Conservation (phyloP, 495 filamentous ascomycete species). For the Rhypophila decipiens region DNA sequence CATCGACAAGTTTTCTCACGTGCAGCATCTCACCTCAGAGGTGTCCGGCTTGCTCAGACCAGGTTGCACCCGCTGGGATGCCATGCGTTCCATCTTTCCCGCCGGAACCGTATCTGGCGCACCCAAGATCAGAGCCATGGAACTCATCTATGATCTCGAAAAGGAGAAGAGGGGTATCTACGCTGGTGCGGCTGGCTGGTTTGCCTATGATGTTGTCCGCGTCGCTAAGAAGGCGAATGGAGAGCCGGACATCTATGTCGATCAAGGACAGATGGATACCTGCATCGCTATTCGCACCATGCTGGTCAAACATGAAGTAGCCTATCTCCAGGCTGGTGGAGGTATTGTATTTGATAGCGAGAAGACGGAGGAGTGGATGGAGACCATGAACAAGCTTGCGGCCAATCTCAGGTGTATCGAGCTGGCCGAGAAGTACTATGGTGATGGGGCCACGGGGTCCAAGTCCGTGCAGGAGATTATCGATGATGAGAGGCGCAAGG, state of each 20-base stretch:
- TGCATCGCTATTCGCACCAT: conserved; percentile 98
- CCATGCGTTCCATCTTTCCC: conserved; percentile 92
- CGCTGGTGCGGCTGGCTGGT: conserved; percentile 95
- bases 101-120: conserved; percentile 92
- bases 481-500: conserved; percentile 29
- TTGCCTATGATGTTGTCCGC: conserved; percentile 55
- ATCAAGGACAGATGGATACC: conserved; percentile 91
- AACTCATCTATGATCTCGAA: conserved; percentile 92
- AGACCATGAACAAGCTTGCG: conserved; percentile 94
- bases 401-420: conserved; percentile 84
- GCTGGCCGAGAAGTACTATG: conserved; percentile 70
- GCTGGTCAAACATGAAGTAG: conserved; percentile 84
- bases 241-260: not conserved
- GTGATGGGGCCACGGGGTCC: conserved; percentile 13
- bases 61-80: conserved; percentile 87
- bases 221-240: conserved; percentile 29
- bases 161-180: conserved; percentile 91
- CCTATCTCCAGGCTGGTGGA: conserved; percentile 92
- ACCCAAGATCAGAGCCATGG: conserved; percentile 94
- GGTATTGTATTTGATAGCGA: conserved; percentile 97
- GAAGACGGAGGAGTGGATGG: conserved; percentile 87
- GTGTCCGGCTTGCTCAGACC: conserved; percentile 79
- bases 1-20: conserved; percentile 91
- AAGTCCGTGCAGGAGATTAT: conserved; percentile 31
- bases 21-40: conserved; percentile 94